Base-by-base conservation (phyloP, 495 filamentous ascomycete genomes). In the Hypoxylon fuscum region DNA sequence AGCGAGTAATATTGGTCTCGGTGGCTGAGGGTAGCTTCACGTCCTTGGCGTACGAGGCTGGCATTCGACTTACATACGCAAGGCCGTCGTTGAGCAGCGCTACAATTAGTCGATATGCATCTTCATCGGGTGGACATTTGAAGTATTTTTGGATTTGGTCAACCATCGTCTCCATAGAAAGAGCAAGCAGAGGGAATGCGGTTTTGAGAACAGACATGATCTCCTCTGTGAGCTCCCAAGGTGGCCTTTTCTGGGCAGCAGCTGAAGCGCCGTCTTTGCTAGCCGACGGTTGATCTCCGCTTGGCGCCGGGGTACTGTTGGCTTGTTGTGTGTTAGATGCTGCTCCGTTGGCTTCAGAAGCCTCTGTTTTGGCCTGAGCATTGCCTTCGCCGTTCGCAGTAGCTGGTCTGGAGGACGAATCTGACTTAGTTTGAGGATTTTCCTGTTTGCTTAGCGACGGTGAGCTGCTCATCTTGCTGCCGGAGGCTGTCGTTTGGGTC, bases 111-210 rank as follows among this genome's bases (percentile, higher is more conserved):
- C 96, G 86, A 72, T 97, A 98, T 5, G 96, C 96, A 76, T 99
- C 96, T 70, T 99, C 96, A 66, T 99, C 96, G 0, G 94, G 93
- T 22, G 93, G 94, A 69, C 94, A 97, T 72, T 97, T 98, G 85
- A 98, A 98, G 75, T 98, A 88, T 81, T 97, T 97, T 74, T 90
- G 87, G 62, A 98, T 97, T 75, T 97, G 92, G 69, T 99, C 96
- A 25, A 97, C 92, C 94, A 99, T 98, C 0, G 93, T 96, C 77
- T 99, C 96, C 93, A 99, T 97, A 1, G 95, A 98, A 29, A 97
- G 78, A 2, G 95, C 94, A 58, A 99, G 87, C 34, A 99, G 80
- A 15, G 96, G 96, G 78, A 97, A 98, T 0, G 93, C 93, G 11
- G 93, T 97, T 79, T 98, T 97, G 42, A 99, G 85, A 23, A 88